These are phyloP conservation scores for Usnea hakonensis DNA, from an alignment of 495 filamentous ascomycete species.

Conservation along the genomic window DNA sequence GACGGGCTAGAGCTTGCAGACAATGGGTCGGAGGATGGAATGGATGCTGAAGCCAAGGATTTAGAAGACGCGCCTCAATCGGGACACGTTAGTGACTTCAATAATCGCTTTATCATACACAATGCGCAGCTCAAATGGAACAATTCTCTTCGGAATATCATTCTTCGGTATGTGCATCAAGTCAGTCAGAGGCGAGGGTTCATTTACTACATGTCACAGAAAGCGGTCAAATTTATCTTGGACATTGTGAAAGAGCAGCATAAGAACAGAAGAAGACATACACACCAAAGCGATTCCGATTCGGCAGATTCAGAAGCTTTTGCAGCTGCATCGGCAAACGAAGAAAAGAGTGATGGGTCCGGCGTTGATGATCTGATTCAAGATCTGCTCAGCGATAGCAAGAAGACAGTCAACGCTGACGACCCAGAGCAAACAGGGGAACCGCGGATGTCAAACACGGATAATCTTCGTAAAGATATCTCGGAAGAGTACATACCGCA, in stretches of 20 bases:
- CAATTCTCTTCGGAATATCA: conserved; percentile 89
- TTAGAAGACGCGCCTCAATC: conserved; percentile 23
- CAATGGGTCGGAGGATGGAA: conserved; percentile 5
- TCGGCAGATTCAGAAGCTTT: conserved; percentile 31
- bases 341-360: conserved; percentile 49
- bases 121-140: conserved; percentile 98
- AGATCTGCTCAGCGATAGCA: conserved; percentile 75
- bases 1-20: conserved; percentile 11
- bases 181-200: conserved; percentile 93
- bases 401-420: conserved; percentile 72
- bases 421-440: conserved; percentile 39
- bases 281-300: conserved; percentile 33
- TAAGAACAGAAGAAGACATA: conserved; percentile 49
- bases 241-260: conserved; percentile 94
- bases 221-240: conserved; percentile 94
- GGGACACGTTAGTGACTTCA: conserved; percentile 84
- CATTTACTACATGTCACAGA: conserved; percentile 92
- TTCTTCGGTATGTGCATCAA: conserved; percentile 94
- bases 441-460: conserved; percentile 29
- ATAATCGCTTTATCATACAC: conserved; percentile 96
- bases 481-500: conserved; percentile 86
- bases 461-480: conserved; percentile 63
- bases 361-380: conserved; percentile 80
- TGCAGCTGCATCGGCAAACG: conserved; percentile 32
- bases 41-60: conserved; percentile 2